phyloP scores from a whole-genome alignment of 495 filamentous ascomycete species.

The Xylaria longipes region DNA sequence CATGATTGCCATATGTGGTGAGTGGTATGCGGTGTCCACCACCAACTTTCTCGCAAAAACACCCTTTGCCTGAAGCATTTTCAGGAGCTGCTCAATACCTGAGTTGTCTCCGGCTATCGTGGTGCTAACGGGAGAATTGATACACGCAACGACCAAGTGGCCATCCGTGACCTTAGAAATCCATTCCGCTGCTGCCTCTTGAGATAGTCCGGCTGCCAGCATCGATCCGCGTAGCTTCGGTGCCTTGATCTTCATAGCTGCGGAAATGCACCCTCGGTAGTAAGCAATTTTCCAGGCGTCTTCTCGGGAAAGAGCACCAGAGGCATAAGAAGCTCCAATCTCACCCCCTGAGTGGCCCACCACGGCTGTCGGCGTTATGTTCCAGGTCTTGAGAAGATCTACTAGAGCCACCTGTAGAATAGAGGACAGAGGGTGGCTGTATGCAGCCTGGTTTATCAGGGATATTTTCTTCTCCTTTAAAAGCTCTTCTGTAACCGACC shows the following conservation, averaged over 20 bases:
- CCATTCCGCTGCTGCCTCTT: conserved; percentile 32
- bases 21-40: conserved; percentile 53
- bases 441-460: conserved; percentile 36
- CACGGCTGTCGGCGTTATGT: conserved; percentile 53
- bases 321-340: conserved; percentile 58
- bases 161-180: conserved; percentile 33
- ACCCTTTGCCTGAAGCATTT: conserved; percentile 35
- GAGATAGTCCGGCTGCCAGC: conserved; percentile 49
- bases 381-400: conserved; percentile 56
- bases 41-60: conserved; percentile 47
- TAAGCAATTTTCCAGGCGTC: conserved; percentile 56
- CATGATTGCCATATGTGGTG: conserved; percentile 50
- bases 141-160: conserved; percentile 50
- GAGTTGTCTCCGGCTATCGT: conserved; percentile 52
- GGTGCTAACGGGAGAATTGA: conserved; percentile 55
- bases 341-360: conserved; percentile 68
- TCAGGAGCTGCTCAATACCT: conserved; percentile 44
- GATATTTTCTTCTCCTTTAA: conserved; percentile 29
- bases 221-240: conserved; percentile 43
- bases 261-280: conserved; percentile 39
- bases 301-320: conserved; percentile 46
- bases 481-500: conserved; percentile 43
- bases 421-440: conserved; percentile 52
- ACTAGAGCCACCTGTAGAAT: conserved; percentile 58
- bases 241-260: conserved; percentile 21